A percentile compares a stretch with the other conserved stretches of the same genome.
phyloP scores from a whole-genome alignment of 805 yeast species.

The Starmera quercuum region DNA sequence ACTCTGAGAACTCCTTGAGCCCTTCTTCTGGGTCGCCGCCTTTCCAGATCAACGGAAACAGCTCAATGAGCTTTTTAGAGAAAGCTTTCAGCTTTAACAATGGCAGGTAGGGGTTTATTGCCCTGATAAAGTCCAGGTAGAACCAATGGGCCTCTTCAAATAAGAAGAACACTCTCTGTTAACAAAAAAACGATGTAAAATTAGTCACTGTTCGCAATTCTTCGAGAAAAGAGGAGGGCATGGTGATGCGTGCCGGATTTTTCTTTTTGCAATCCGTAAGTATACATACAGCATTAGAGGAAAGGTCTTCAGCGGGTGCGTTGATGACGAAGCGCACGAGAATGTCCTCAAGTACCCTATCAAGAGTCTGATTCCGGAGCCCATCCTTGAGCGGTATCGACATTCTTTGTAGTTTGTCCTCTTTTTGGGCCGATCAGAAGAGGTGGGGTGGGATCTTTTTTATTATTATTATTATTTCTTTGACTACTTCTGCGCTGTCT shows the following conservation, averaged over 20 bases:
- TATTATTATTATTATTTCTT: neutral
- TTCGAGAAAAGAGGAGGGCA: too few species aligned
- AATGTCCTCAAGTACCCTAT: conserved; percentile 75
- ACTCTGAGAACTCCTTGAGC: conserved; percentile 67
- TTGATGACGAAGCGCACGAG: conserved; percentile 85
- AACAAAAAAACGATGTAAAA: too few species aligned
- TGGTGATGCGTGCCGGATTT: too few species aligned
- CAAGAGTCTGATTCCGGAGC: conserved; percentile 58
- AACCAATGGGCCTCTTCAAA: conserved; percentile 99
- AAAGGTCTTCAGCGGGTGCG: conserved; percentile 85
- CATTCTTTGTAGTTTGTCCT: conserved; percentile 28
- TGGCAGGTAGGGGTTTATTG: conserved; percentile 69
- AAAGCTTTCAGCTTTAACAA: conserved; percentile 69
- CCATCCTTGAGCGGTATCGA: conserved; percentile 49
- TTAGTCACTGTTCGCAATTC: too few species aligned
- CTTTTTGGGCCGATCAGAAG: too few species aligned
- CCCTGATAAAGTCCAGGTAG: conserved; percentile 76
- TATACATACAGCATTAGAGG: conserved; percentile 64
- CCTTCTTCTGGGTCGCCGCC: conserved; percentile 83
- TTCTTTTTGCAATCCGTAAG: too few species aligned
- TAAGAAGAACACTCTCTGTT: conserved; percentile 77
- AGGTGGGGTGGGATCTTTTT: too few species aligned
- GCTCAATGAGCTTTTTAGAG: conserved; percentile 55
- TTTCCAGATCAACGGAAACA: conserved; percentile 73
- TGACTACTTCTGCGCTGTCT: neutral